phyloP scores from a whole-genome alignment of 768 basidiomycete species.

The Daedalea quercina region DNA sequence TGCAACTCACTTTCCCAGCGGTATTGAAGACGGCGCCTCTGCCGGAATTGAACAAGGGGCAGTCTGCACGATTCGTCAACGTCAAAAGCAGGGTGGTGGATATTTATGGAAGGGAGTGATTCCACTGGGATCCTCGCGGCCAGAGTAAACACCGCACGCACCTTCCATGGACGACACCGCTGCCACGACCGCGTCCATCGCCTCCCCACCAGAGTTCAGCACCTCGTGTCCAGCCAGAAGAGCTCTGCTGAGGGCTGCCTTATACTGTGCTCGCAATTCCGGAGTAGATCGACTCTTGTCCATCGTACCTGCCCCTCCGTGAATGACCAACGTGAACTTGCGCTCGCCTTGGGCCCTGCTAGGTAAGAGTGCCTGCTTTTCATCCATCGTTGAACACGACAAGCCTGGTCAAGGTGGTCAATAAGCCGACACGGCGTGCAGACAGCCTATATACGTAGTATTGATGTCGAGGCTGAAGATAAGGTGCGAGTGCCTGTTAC shows the following conservation, averaged over 20 bases:
- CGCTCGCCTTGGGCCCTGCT: slow-evolving; percentile 3
- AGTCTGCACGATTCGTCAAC: slow-evolving; percentile 56
- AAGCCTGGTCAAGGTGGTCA: not conserved
- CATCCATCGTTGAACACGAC: not conserved
- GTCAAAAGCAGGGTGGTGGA: no score
- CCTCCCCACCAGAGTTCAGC: slow-evolving; percentile 63
- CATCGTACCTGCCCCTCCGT: slow-evolving; percentile 79
- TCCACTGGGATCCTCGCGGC: no score
- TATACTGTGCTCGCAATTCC: slow-evolving; percentile 53
- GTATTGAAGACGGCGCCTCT: slow-evolving; percentile 82
- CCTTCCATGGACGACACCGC: slow-evolving; percentile 74
- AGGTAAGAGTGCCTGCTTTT: slow-evolving; percentile 13
- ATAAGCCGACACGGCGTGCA: not conserved
- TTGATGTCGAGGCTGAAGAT: not conserved
- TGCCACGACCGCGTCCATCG: slow-evolving; percentile 76
- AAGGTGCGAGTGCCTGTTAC: not conserved
- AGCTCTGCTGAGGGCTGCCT: slow-evolving; percentile 44
- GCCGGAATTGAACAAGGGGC: slow-evolving; percentile 71
- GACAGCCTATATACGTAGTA: not conserved
- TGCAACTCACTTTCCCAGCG: slow-evolving; percentile 58
- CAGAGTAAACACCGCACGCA: slow-evolving; percentile 16
- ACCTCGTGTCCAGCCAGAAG: slow-evolving; percentile 58
- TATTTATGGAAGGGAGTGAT: no score
- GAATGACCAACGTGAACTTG: slow-evolving; percentile 52
- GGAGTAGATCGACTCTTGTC: slow-evolving; percentile 48